Evolutionary conservation across 768 basidiomycete species (phyloP), one percentile per base, ranked within the genome.

Genomic region (Mycena floridula): DNA sequence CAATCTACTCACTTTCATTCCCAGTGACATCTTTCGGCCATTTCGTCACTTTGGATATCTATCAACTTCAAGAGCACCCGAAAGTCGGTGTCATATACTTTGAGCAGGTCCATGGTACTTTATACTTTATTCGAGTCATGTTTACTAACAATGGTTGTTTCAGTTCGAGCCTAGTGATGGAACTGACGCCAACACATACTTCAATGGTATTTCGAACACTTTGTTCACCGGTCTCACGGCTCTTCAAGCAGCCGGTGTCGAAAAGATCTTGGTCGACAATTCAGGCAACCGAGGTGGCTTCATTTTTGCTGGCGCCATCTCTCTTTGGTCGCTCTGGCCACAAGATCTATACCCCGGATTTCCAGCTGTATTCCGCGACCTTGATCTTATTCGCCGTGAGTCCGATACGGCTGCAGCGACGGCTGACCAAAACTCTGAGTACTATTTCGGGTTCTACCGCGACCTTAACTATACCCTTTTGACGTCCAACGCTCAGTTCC

Each of bases 31-130:
- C 49, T 1, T 46, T 53, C 40, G 51, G 48, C 15, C 51, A 53
- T 22, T 53, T 53, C 37, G 43, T 53, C n/a, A 53, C 51, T 16
- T 49, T 53, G n/a, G 51, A 53, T 26, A 47, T 53, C 28, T 53
- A 53, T 40, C 51, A 53, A 41, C 49, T 53, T 13, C 42, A 30
- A 2, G 38, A 53, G 16, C 49, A 53, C 28, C 51, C 51, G 4
- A 50, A 53, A 42, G 51, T 53, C 27, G 51, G 51, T 2, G 51
- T 53, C 16, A 49, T 53, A 2, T 53, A 53, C 35, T 50, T 53
- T n/a, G 49, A 53, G 25, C 51, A n/a, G n/a, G n/a, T n/a, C n/a
- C n/a, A n/a, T n/a, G n/a, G n/a, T n/a, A n/a, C n/a, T n/a, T n/a
- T n/a, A n/a, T n/a, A n/a, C n/a, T n/a, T n/a, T n/a, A n/a, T n/a